Evolutionary conservation across 164 flowering plant genomes (phyloP), one percentile per base, ranked within the genome.

Genomic region (Umbilicus rupestris): DNA sequence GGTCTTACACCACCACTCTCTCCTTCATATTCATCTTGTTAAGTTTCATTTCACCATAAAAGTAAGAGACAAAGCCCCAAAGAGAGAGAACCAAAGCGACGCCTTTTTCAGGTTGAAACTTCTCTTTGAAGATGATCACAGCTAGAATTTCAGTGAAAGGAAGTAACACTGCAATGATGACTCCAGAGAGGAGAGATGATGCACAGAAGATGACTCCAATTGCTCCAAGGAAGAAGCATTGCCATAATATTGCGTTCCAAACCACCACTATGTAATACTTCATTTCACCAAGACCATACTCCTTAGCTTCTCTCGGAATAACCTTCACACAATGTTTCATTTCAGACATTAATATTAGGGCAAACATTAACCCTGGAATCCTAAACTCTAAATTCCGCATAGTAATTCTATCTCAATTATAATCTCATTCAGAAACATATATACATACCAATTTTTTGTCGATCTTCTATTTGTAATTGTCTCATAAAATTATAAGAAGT

Each of bases 1-100:
- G n/a, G n/a, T n/a, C n/a, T n/a, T 35, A 7, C 37, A 35, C 37
- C 4, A 35, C 37, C 4, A 35, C 37, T 35, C 7, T 7, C 7
- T 35, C 37, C 19, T 33, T 74, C 15, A 66, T 70, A 70, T 46
- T 65, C 29, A 71, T 74, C 70, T 64, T 80, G 66, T 3, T 69
- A 1, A 55, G 44, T 64, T 83, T 78, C 2, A 60, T 26, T 63
- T 87, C 89, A 0, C 87, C 87, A 46, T 81, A 84, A 72, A 83
- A 83, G 70, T 86, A 86, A 10, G 91, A 84, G 26, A 69, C 66
- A 22, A 83, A 81, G 7, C 87, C 87, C 91, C 91, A 84, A 29
- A 84, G 75, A 11, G 84, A 80, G 17, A 84, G 78, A 0, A 62
- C 82, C 1, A 84, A 81, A 35, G 88, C 41, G 1, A 86, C 71